Percentiles rank a stretch among this genome's conserved stretches.
phyloP scores from a whole-genome alignment of 2,329 filamentous ascomycete genomes.

The Sporothrix sp. region DNA sequence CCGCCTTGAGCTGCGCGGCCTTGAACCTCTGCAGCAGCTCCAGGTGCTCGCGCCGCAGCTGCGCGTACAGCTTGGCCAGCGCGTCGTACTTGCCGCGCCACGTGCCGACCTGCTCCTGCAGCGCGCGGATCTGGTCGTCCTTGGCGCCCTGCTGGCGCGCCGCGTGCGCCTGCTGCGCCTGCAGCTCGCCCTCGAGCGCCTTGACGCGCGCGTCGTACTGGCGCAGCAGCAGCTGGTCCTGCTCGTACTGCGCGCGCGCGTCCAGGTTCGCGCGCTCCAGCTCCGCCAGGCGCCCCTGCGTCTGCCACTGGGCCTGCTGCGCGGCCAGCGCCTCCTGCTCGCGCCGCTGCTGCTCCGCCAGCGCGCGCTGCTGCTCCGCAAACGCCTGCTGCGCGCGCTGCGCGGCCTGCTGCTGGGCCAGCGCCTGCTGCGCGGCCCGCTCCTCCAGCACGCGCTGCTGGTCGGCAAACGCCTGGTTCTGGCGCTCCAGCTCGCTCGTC shows the following conservation, averaged over 20 bases:
- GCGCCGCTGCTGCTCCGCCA: constrained; percentile 80
- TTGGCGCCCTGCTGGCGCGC: constrained; percentile 79
- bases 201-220: constrained; percentile 95
- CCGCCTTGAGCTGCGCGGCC: constrained; percentile 87
- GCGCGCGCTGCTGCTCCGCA: constrained; percentile 80
- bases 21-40: constrained; percentile 96
- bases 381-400: constrained; percentile 88
- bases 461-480: constrained; percentile 90
- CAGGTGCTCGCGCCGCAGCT: constrained; percentile 87
- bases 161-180: constrained; percentile 71
- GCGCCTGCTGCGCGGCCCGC: constrained; percentile 72
- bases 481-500: constrained; percentile 83
- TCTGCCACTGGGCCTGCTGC: constrained; percentile 88
- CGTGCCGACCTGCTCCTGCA: constrained; percentile 96
- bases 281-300: constrained; percentile 89
- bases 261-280: constrained; percentile 91
- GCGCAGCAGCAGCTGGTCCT: constrained; percentile 93
- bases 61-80: constrained; percentile 91
- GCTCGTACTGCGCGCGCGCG: constrained; percentile 88
- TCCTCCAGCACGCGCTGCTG: constrained; percentile 84
- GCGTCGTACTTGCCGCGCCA: constrained; percentile 97
- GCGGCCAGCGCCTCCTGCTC: constrained; percentile 83
- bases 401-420: constrained; percentile 72
- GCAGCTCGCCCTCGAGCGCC: constrained; percentile 77
- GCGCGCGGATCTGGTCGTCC: constrained; percentile 83